These are phyloP conservation scores for Pseudocercospora fuligena DNA, from an alignment of 2,329 filamentous ascomycete species.

Conservation along the genomic window DNA sequence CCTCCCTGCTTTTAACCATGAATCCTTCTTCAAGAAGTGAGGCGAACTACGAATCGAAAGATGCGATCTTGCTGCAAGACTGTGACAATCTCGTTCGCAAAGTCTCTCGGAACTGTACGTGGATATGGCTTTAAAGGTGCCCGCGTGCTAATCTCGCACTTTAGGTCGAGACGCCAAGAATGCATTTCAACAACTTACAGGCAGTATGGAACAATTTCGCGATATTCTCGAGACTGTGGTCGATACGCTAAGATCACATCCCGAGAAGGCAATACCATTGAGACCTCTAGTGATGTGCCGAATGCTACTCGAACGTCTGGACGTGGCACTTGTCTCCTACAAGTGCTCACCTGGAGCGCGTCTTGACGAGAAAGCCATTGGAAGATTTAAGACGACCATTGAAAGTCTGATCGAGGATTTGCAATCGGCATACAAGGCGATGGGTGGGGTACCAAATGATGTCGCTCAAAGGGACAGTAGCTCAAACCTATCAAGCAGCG, in stretches of 20 bases:
- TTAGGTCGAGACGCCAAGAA: neutral
- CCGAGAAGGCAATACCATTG: neutral
- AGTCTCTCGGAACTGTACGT: neutral
- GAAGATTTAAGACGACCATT: neutral
- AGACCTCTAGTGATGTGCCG: neutral
- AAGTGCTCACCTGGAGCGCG: neutral
- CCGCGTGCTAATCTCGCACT: neutral
- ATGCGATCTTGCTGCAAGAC: neutral
- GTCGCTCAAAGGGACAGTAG: neutral
- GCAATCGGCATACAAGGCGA: neutral
- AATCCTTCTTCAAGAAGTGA: neutral
- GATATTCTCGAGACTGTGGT: neutral
- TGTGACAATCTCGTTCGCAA: neutral
- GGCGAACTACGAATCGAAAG: neutral
- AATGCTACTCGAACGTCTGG: neutral
- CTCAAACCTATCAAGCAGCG: neutral
- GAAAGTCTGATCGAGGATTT: neutral
- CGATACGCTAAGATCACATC: neutral
- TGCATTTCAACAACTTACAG: neutral
- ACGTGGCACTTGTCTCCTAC: neutral
- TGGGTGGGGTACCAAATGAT: neutral
- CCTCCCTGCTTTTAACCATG: neutral
- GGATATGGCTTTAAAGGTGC: neutral
- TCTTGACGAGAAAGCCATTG: neutral
- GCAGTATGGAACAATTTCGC: neutral